Percentiles rank a stretch among this genome's conserved stretches.
These are phyloP conservation scores for Chlamydomonas schloesseri DNA, from an alignment of 139 green algal species.

Conservation along the genomic window DNA sequence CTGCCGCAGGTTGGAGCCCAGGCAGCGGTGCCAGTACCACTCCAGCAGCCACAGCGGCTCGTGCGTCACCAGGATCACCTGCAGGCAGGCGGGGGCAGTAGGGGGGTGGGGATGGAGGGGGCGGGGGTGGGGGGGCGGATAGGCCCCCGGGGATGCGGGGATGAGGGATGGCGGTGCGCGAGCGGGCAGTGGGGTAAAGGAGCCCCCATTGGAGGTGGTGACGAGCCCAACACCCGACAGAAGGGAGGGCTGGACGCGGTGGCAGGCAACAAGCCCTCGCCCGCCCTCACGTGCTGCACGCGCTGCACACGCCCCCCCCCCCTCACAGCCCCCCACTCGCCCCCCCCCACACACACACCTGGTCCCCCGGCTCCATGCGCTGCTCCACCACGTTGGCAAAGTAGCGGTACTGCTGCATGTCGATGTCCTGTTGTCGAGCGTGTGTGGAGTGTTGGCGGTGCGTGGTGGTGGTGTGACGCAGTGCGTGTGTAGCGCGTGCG, in stretches of 20 bases:
- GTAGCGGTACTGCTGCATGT: conserved; percentile 71
- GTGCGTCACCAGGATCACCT: conserved; percentile 91
- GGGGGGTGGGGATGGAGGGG: not conserved
- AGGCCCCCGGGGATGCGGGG: not conserved
- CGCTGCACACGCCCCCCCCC: too few relatives aligned
- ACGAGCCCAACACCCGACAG: too few relatives aligned
- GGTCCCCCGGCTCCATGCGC: conserved; percentile 76
- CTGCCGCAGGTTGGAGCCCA: conserved; percentile 79
- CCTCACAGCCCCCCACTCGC: too few relatives aligned
- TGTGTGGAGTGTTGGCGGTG: not conserved
- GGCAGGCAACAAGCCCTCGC: too few relatives aligned
- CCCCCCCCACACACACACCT: conserved; percentile 9
- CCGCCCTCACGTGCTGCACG: too few relatives aligned
- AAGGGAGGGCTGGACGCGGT: too few relatives aligned
- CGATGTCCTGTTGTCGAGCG: conserved; percentile 21
- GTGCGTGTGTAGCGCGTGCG: too few relatives aligned
- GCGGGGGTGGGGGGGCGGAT: not conserved
- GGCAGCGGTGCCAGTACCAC: conserved; percentile 78
- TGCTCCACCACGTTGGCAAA: conserved; percentile 90
- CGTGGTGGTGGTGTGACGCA: not conserved
- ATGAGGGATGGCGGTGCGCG: too few relatives aligned
- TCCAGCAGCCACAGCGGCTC: conserved; percentile 88
- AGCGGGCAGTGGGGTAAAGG: too few relatives aligned
- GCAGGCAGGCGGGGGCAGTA: not conserved
- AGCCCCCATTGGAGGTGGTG: too few relatives aligned